phyloP scores from a whole-genome alignment of 2,329 filamentous ascomycete genomes.

The Cercospora zeina region DNA sequence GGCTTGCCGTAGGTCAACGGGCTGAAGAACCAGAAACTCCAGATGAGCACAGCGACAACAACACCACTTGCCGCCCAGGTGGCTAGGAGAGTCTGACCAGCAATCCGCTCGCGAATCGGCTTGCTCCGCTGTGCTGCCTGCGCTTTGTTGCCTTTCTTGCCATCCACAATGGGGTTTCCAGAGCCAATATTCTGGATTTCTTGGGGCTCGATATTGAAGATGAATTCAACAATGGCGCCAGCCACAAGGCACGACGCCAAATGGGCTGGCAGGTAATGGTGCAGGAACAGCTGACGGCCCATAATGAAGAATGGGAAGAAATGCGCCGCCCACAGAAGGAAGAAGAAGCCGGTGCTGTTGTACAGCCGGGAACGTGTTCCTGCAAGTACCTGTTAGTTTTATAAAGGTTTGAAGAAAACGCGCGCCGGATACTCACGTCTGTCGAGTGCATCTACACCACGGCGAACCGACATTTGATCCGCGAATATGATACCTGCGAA shows the following conservation, averaged over 20 bases:
- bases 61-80: slow-evolving; percentile 77
- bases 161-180: slow-evolving; percentile 42
- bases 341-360: slow-evolving; percentile 98
- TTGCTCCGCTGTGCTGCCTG: slow-evolving; percentile 56
- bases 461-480: slow-evolving; percentile 88
- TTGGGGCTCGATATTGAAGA: slow-evolving; percentile 84
- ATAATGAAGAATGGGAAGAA: slow-evolving; percentile 98
- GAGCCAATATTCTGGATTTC: slow-evolving; percentile 56
- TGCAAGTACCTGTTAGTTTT: slow-evolving; percentile 39
- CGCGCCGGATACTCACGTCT: slow-evolving; percentile 66
- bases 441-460: slow-evolving; percentile 90
- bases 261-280: slow-evolving; percentile 95
- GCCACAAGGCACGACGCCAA: slow-evolving; percentile 87
- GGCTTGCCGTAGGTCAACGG: slow-evolving; percentile 95
- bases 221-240: slow-evolving; percentile 88
- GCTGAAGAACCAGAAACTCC: slow-evolving; percentile 88
- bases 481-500: slow-evolving; percentile 89
- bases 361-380: slow-evolving; percentile 91
- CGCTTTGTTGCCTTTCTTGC: slow-evolving; percentile 40
- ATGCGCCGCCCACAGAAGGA: slow-evolving; percentile 95
- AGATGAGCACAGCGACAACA: slow-evolving; percentile 67
- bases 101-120: slow-evolving; percentile 79
- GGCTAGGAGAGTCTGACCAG: slow-evolving; percentile 71
- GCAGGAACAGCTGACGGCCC: slow-evolving; percentile 95
- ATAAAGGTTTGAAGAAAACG: neutral